phyloP scores from a whole-genome alignment of 2,329 filamentous ascomycete species.

The Aspergillus sp. region DNA sequence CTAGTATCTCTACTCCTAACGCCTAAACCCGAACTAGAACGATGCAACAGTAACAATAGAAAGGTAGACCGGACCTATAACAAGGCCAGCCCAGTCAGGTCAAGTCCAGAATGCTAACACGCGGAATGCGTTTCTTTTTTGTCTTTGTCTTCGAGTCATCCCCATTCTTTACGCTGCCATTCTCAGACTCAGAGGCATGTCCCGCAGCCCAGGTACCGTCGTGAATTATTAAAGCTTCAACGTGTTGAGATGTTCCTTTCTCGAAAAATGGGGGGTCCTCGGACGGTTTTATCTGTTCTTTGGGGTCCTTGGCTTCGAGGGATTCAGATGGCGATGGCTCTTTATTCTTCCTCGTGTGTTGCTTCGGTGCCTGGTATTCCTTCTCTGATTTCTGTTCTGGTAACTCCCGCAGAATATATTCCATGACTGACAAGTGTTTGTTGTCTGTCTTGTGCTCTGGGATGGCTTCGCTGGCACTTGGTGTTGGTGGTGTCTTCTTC shows the following conservation, averaged over 20 bases:
- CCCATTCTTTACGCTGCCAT: too few relatives aligned
- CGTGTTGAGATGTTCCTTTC: background rate
- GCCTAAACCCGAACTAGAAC: too few relatives aligned
- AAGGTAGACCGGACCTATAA: background rate
- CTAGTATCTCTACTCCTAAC: too few relatives aligned
- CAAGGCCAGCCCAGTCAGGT: slow-evolving; percentile 2
- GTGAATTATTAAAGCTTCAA: background rate
- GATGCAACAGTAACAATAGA: background rate
- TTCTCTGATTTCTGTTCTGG: background rate
- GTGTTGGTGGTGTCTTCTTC: background rate
- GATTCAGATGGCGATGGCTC: background rate
- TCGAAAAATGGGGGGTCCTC: background rate
- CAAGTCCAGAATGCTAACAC: slow-evolving; percentile 31
- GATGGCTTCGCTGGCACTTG: background rate
- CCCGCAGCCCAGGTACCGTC: background rate
- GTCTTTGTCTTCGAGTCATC: background rate
- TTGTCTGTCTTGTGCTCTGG: background rate
- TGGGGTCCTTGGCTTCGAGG: background rate
- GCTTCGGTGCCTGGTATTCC: background rate
- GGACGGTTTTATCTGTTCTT: background rate
- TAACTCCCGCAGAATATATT: background rate
- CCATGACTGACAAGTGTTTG: background rate
- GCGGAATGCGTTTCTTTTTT: slow-evolving; percentile 25
- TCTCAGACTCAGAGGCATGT: background rate
- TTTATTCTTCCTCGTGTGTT: background rate